Evolutionary conservation across 768 basidiomycete genomes (phyloP), one percentile per base, ranked within the genome.

Genomic region (Macrolepiota fuliginosa): DNA sequence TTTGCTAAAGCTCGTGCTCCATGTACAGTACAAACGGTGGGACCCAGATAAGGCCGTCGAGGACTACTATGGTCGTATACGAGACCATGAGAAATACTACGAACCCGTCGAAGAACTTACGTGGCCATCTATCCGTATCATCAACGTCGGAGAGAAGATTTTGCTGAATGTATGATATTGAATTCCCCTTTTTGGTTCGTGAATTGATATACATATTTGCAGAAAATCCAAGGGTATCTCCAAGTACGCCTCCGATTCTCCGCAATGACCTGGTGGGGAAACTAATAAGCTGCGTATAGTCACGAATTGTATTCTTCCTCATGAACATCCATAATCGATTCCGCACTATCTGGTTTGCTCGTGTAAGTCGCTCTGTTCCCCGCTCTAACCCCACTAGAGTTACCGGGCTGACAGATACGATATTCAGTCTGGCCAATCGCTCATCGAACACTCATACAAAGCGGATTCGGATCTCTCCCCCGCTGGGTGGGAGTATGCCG

Each of bases 261-360:
- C 4, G 2, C 5, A 1, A 10, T n/a, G 35, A 51, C 22, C 2
- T 22, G 19, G 17, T n/a, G 2, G 0, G 39, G 24, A 37, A 1
- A 39, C 46, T 49, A 22, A 58, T 27, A 24, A 36, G 25, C 24
- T 1, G n/a, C n/a, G 11, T 46, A 25, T 24, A 98, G 88, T 94
- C 94, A 1, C 80, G 96, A 62, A 95, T 98, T 62, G 92, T 98
- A 25, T 99, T 98, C 81, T 98, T 97, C 81, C 80, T 99, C 49
- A 98, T 98, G 97, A 99, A 99, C 72, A 98, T 99, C 52, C 96
- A 99, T 76, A 98, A 95, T 69, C 82, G 84, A 64, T 91, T 88
- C 71, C 83, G 96, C 22, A 94, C 90, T 51, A 99, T 99, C 64
- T 98, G 96, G 74, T 98, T 99, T 75, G 96, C 96, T 4, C 79